phyloP scores from a whole-genome alignment of 495 filamentous ascomycete species.

The Xylaria cubensis region DNA sequence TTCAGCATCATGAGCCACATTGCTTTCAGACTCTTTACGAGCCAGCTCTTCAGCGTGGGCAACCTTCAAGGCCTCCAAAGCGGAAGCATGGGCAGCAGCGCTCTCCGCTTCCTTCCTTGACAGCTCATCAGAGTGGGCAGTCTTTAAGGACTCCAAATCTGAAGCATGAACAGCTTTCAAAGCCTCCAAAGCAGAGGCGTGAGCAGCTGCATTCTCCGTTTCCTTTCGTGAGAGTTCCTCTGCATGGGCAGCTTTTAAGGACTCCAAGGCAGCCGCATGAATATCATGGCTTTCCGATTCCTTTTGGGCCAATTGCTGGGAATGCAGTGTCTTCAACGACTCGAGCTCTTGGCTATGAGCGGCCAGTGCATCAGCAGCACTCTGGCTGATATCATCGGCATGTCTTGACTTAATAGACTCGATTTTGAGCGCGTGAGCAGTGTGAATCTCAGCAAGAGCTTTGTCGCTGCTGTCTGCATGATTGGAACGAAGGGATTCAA shows the following conservation, averaged over 20 bases:
- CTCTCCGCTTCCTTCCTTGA: slow-evolving; percentile 34
- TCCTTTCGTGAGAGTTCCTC: slow-evolving; percentile 34
- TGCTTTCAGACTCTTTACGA: slow-evolving; percentile 41
- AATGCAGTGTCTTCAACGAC: slow-evolving; percentile 45
- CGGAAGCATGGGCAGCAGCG: slow-evolving; percentile 36
- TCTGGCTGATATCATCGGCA: slow-evolving; percentile 45
- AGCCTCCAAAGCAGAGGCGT: slow-evolving; percentile 40
- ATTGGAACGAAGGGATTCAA: slow-evolving; percentile 48
- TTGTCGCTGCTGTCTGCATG: slow-evolving; percentile 48
- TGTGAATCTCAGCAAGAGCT: slow-evolving; percentile 40
- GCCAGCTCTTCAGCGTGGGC: slow-evolving; percentile 42
- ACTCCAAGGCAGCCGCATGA: slow-evolving; percentile 33
- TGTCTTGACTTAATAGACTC: slow-evolving; percentile 52
- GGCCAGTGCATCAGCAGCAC: slow-evolving; percentile 38
- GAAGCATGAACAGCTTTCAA: slow-evolving; percentile 34
- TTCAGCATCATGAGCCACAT: slow-evolving; percentile 29
- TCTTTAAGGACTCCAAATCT: slow-evolving; percentile 26
- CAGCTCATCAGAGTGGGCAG: slow-evolving; percentile 27
- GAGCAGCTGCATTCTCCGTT: slow-evolving; percentile 35
- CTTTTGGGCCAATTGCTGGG: slow-evolving; percentile 36
- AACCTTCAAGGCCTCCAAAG: slow-evolving; percentile 36
- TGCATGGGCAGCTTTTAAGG: slow-evolving; percentile 28
- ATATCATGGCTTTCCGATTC: slow-evolving; percentile 30
- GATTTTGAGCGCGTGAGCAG: slow-evolving; percentile 42
- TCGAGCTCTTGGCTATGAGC: slow-evolving; percentile 47